Evolutionary conservation across 2,329 filamentous ascomycete genomes (phyloP).

Genomic region (Aureobasidium sp.): DNA sequence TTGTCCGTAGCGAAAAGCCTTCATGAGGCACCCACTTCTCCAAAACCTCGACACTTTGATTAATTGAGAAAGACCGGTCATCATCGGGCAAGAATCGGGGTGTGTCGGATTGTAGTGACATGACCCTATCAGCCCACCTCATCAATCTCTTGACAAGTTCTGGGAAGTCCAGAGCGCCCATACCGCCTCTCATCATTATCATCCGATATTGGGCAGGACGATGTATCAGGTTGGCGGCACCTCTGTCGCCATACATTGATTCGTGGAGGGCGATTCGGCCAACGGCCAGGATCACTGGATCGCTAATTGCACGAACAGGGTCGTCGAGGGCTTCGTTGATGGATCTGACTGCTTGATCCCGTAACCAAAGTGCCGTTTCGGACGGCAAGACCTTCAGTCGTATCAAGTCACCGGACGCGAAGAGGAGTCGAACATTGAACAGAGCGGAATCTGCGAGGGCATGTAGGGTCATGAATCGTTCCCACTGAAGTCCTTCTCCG

Average conservation of each 20-base stretch:
- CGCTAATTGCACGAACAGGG: slow-evolving; percentile 26
- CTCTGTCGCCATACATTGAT: slow-evolving; percentile 26
- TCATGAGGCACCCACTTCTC: slow-evolving; percentile 25
- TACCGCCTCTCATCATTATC: slow-evolving; percentile 26
- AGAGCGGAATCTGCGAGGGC: slow-evolving; percentile 25
- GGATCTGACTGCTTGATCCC: slow-evolving; percentile 35
- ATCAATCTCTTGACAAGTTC: slow-evolving; percentile 26
- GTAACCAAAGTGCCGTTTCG: slow-evolving; percentile 34
- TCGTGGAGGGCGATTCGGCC: slow-evolving; percentile 28
- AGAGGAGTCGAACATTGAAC: slow-evolving; percentile 27
- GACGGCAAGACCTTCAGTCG: slow-evolving; percentile 29
- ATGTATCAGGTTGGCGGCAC: slow-evolving; percentile 23
- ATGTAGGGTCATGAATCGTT: slow-evolving; percentile 31
- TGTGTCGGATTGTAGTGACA: slow-evolving; percentile 25
- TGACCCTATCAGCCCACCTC: slow-evolving; percentile 25
- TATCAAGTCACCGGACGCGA: slow-evolving; percentile 26
- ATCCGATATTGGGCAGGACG: slow-evolving; percentile 26
- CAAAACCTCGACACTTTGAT: slow-evolving; percentile 22
- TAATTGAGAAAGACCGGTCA: slow-evolving; percentile 8
- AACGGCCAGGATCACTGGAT: slow-evolving; percentile 40
- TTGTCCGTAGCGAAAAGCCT: slow-evolving; percentile 21
- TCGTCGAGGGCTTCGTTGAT: slow-evolving; percentile 34
- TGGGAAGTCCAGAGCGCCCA: slow-evolving; percentile 23
- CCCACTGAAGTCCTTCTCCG: slow-evolving; percentile 30
- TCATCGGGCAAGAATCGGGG: slow-evolving; percentile 23